Conservation (phyloP, 257 asterid species). For the Knoxia roxburghii region DNA sequence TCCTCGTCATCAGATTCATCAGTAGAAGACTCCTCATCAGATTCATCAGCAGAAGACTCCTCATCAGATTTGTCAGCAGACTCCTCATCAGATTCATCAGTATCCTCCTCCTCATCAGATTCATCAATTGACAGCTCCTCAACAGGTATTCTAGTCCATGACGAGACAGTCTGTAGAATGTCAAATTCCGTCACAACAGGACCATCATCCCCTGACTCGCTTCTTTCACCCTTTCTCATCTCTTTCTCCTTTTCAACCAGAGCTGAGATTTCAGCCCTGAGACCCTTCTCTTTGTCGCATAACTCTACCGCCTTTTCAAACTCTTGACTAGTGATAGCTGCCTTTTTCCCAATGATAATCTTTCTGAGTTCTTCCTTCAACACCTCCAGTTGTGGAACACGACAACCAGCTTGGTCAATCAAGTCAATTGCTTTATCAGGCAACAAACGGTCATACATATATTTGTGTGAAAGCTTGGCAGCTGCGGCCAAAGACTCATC, state of each 20-base stretch:
- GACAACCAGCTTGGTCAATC: slow-evolving; percentile 97
- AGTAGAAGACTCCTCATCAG: no score
- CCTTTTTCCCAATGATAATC: slow-evolving; percentile 91
- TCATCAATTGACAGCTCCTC: slow-evolving; percentile 88
- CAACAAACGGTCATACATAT: slow-evolving; percentile 96
- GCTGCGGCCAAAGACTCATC: slow-evolving; percentile 87
- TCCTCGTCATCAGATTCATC: no score
- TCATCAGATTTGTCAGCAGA: no score
- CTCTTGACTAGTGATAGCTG: slow-evolving; percentile 88
- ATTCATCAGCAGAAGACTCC: no score
- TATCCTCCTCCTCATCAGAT: no score
- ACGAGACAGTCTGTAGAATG: slow-evolving; percentile 88
- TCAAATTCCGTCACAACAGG: slow-evolving; percentile 85
- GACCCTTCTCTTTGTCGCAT: slow-evolving; percentile 94
- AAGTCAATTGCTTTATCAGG: slow-evolving; percentile 98
- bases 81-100: no score
- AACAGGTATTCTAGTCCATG: slow-evolving; percentile 98
- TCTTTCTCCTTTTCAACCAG: slow-evolving; percentile 87
- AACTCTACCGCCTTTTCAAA: slow-evolving; percentile 45
- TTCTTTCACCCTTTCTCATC: slow-evolving; percentile 85
- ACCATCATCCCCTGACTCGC: slow-evolving; percentile 79
- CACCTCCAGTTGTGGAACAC: slow-evolving; percentile 96
- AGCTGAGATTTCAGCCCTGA: slow-evolving; percentile 78
- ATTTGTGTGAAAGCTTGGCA: slow-evolving; percentile 79
- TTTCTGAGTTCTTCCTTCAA: slow-evolving; percentile 95